Evolutionary conservation across 805 yeast species (phyloP), one percentile per base, ranked within the genome.

Genomic region (Diddensiella transvaalensis): DNA sequence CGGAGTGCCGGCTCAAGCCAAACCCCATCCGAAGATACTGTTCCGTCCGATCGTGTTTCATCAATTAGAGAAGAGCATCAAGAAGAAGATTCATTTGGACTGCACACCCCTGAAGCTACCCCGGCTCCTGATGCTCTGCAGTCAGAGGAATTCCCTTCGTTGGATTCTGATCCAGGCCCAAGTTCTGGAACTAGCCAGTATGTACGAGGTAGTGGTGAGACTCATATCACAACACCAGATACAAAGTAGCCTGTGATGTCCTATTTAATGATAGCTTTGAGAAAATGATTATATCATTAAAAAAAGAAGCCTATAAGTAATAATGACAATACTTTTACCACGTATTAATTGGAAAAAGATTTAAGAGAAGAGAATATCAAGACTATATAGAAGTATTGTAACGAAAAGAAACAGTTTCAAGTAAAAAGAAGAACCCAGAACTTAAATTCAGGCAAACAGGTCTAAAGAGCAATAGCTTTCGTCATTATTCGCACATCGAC

Each of bases 401-500:
- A 8, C 13, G 8, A 26, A 8, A 26, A 8, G 11, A 26, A 26
- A 8, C 13, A 26, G 32, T 26, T 26, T 13, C 32, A n/a, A n/a
- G n/a, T n/a, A n/a, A n/a, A n/a, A n/a, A n/a, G n/a, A n/a, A n/a
- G n/a, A n/a, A n/a, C n/a, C n/a, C n/a, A n/a, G n/a, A n/a, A n/a
- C n/a, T n/a, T n/a, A n/a, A n/a, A n/a, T 26, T 26, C 32, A 26
- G 13, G 32, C 32, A 26, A 26, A 26, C 32, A 26, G 8, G 8
- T 13, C 13, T 8, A 58, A 19, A 11, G 44, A 40, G 44, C 63
- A 60, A 48, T 59, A 55, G n/a, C 54, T 21, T 6, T 40, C 22
- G 36, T 59, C 61, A 15, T 62, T 62, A 24, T 52, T 51, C 11
- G 54, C 47, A 42, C 65, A 60, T 48, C 59, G 52, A 49, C 65